These are phyloP conservation scores for Zea mays DNA, from an alignment of 176 grass and related monocot species.

Conservation along the genomic window DNA sequence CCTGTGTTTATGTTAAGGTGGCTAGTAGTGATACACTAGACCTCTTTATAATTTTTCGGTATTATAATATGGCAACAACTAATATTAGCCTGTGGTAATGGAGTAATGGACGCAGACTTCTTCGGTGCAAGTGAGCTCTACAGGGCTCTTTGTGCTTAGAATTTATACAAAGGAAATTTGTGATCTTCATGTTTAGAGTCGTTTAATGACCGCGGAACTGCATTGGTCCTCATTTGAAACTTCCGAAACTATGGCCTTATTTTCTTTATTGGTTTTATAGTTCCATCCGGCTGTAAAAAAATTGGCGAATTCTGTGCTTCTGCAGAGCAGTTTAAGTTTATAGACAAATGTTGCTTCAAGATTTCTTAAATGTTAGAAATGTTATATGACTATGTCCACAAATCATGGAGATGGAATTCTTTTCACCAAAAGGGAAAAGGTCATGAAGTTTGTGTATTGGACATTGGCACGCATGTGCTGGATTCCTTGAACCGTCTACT, in stretches of 20 bases:
- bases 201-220: background rate
- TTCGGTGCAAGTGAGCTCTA: slow-evolving; percentile 10
- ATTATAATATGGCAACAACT: too few relatives aligned
- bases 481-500: background rate
- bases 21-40: background rate
- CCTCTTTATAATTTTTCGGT: slow-evolving; percentile 2
- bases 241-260: background rate
- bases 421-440: background rate
- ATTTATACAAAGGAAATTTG: background rate
- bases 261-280: background rate
- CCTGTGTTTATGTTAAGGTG: background rate
- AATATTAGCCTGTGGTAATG: background rate
- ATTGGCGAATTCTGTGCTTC: background rate
- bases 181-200: background rate
- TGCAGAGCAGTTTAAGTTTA: background rate
- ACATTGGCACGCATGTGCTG: background rate
- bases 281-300: background rate
- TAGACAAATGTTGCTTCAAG: background rate
- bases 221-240: background rate
- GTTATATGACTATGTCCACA: background rate
- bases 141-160: background rate
- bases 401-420: background rate
- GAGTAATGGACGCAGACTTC: background rate
- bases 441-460: background rate
- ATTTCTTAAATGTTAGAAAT: background rate